phyloP scores from a whole-genome alignment of 2,329 filamentous ascomycete genomes.

The Cercospora sojina region DNA sequence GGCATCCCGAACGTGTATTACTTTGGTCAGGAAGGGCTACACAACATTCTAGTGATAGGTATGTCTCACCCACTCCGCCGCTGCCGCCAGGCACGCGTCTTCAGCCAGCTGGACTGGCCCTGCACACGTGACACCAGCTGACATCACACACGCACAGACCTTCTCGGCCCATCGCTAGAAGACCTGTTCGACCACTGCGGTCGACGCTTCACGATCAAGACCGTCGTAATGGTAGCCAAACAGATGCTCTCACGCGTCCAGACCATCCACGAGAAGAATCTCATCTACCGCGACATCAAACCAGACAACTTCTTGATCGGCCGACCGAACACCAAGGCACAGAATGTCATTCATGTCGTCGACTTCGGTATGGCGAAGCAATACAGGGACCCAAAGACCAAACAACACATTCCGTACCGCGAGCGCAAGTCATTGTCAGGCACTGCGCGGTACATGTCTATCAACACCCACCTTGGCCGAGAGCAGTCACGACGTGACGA shows the following conservation, averaged over 20 bases:
- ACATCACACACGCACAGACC: conserved; percentile 51
- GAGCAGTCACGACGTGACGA: conserved; percentile 97
- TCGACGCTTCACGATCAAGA: conserved; percentile 92
- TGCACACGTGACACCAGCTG: conserved; percentile 18
- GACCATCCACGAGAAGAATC: conserved; percentile 96
- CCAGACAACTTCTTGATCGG: conserved; percentile 99
- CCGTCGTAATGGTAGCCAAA: conserved; percentile 98
- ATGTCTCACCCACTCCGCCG: conserved; percentile 1
- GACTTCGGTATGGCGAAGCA: conserved; percentile 99
- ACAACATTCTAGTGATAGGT: conserved; percentile 93
- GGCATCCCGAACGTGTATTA: conserved; percentile 99
- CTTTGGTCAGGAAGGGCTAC: conserved; percentile 95
- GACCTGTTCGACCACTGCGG: conserved; percentile 98
- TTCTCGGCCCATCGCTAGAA: conserved; percentile 90
- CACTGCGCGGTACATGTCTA: conserved; percentile 98
- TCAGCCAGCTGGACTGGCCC: neutral
- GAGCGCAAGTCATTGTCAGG: conserved; percentile 96
- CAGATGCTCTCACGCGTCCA: conserved; percentile 96
- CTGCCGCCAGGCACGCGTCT: neutral
- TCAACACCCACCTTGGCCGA: conserved; percentile 95
- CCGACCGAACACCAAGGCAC: conserved; percentile 84
- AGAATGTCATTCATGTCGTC: conserved; percentile 97
- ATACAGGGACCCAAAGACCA: conserved; percentile 97
- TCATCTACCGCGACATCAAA: conserved; percentile 99
- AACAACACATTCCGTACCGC: conserved; percentile 96